Evolutionary conservation across 257 asterid genomes (phyloP).

Genomic region (Petunia secreta): DNA sequence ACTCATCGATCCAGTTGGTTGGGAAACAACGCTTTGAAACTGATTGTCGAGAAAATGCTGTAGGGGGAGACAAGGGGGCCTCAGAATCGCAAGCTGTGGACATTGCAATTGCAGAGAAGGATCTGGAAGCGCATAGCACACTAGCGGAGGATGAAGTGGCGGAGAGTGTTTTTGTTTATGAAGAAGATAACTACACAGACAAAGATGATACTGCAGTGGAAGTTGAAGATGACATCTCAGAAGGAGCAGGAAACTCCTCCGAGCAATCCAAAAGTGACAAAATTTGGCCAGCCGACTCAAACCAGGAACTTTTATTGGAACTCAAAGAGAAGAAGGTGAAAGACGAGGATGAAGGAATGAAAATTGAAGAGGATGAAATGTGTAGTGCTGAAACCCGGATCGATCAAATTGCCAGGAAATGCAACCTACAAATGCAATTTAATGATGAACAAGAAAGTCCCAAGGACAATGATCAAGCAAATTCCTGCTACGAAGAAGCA

Average conservation of each 20-base stretch:
- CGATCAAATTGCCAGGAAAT: conserved; percentile 17
- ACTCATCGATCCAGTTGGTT: not conserved
- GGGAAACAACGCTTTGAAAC: not conserved
- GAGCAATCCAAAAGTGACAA: conserved; percentile 44
- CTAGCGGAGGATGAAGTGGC: not conserved
- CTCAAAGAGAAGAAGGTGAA: conserved; percentile 26
- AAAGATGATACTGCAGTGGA: conserved; percentile 35
- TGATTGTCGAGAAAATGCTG: not conserved
- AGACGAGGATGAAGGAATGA: conserved; percentile 9
- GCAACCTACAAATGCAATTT: not conserved
- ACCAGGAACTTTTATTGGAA: conserved; percentile 25
- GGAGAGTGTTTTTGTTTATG: not conserved
- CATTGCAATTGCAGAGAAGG: conserved; percentile 5
- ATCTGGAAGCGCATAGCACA: not conserved
- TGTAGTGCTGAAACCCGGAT: not conserved
- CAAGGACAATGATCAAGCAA: conserved; percentile 4
- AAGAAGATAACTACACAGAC: conserved; percentile 16
- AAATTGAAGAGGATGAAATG: conserved; percentile 31
- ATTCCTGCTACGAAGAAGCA: not conserved
- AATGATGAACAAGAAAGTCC: conserved; percentile 15
- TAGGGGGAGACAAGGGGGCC: not conserved
- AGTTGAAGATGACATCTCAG: conserved; percentile 38
- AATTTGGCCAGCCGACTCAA: conserved; percentile 45
- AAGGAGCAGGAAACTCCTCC: conserved; percentile 42
- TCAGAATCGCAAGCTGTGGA: not conserved